Evolutionary conservation across 2,329 filamentous ascomycete species (phyloP).

Genomic region (Phaeomoniella chlamydospora): DNA sequence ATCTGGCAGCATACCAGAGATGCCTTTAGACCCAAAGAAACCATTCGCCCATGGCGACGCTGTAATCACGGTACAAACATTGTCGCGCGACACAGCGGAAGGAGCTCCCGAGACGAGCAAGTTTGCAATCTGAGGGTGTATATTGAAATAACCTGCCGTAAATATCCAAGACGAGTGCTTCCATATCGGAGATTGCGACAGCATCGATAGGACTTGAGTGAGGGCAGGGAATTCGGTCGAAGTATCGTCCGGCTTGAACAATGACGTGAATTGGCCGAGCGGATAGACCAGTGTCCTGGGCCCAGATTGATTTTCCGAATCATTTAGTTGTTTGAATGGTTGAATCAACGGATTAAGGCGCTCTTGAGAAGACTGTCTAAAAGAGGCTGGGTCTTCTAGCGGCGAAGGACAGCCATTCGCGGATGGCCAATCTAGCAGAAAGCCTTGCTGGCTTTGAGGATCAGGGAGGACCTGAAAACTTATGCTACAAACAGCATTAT

Average conservation of each 20-base stretch:
- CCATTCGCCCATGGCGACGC: conserved; percentile 90
- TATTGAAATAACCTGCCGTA: conserved; percentile 97
- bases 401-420: conserved; percentile 64
- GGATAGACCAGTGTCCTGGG: conserved; percentile 70
- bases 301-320: not conserved
- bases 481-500: conserved; percentile 61
- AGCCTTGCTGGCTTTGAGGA: conserved; percentile 26
- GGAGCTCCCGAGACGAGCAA: conserved; percentile 52
- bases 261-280: conserved; percentile 52
- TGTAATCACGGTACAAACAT: conserved; percentile 69
- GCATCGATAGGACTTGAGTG: conserved; percentile 54
- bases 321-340: not conserved
- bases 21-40: conserved; percentile 76
- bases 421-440: conserved; percentile 56
- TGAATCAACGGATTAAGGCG: conserved; percentile 52
- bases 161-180: conserved; percentile 76
- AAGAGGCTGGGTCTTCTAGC: conserved; percentile 52
- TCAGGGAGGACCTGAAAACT: conserved; percentile 65
- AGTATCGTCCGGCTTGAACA: conserved; percentile 42
- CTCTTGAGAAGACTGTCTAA: conserved; percentile 53
- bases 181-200: conserved; percentile 47
- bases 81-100: conserved; percentile 14
- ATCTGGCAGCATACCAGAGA: conserved; percentile 79
- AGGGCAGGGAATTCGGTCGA: conserved; percentile 84
- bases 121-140: conserved; percentile 67